A percentile compares a stretch with the other conserved stretches of the same genome.
phyloP scores from a whole-genome alignment of 2,329 filamentous ascomycete genomes.

The Cercospora citrullina region DNA sequence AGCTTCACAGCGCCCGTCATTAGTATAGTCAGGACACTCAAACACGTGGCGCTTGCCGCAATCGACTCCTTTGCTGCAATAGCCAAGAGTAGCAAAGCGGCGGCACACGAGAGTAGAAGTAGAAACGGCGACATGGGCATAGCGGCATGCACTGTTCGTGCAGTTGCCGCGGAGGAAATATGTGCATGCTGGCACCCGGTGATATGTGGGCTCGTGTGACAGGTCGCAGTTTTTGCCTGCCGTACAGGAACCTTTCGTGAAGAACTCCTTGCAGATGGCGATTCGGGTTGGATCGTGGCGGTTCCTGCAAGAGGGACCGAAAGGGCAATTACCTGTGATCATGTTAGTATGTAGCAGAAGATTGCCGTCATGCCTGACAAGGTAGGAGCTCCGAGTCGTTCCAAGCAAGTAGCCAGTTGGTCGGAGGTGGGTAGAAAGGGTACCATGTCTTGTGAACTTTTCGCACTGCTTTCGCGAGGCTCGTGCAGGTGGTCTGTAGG shows the following conservation, averaged over 20 bases:
- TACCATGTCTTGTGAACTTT: constrained; percentile 40
- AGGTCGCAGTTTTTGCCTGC: constrained; percentile 82
- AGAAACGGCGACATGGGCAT: constrained; percentile 78
- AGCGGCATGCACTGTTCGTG: constrained; percentile 80
- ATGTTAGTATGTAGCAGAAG: constrained; percentile 28
- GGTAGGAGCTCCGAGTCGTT: constrained; percentile 13
- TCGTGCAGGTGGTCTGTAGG: constrained; percentile 20
- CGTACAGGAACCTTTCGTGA: constrained; percentile 75
- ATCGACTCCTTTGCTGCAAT: constrained; percentile 76
- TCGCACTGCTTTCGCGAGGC: constrained; percentile 34
- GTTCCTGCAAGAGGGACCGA: constrained; percentile 77
- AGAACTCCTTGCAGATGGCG: constrained; percentile 83
- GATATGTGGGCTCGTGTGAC: constrained; percentile 79
- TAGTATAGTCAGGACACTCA: constrained; percentile 94
- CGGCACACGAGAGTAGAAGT: constrained; percentile 78
- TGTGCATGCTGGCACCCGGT: constrained; percentile 84
- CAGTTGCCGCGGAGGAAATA: constrained; percentile 90
- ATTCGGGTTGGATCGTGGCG: constrained; percentile 83
- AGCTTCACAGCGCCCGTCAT: constrained; percentile 78
- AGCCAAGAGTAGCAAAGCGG: constrained; percentile 81
- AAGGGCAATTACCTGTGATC: constrained; percentile 73
- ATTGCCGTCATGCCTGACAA: constrained; percentile 28
- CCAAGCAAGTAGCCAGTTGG: constrained; percentile 13
- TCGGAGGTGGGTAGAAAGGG: constrained; percentile 18
- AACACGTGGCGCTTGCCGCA: constrained; percentile 79